Percentiles rank a stretch among this genome's conserved stretches.
phyloP scores from a whole-genome alignment of 2,329 filamentous ascomycete genomes.

The Rosellinia necatrix region DNA sequence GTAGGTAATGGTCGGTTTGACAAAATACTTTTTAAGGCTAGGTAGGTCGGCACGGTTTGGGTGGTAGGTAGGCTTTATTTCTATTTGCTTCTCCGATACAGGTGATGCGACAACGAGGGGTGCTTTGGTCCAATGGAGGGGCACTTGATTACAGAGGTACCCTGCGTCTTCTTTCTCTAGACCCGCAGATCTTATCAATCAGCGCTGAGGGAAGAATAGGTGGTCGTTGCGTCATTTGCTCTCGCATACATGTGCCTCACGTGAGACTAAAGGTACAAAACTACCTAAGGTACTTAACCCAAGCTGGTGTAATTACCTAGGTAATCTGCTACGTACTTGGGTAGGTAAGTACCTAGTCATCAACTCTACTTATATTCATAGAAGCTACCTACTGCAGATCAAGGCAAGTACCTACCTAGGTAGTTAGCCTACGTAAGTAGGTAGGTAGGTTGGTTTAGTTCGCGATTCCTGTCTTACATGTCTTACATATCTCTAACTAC shows the following conservation, averaged over 20 bases:
- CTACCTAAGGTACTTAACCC: too few species aligned
- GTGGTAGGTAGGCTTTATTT: background rate
- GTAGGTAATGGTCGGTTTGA: background rate
- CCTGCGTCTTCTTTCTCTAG: constrained; percentile 3
- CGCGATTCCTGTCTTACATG: too few species aligned
- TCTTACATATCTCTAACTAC: too few species aligned
- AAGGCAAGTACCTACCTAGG: too few species aligned
- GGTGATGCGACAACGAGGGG: constrained; percentile 24
- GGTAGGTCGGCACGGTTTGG: background rate
- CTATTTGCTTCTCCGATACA: constrained; percentile 21
- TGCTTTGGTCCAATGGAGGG: constrained; percentile 37
- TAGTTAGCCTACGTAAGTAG: too few species aligned
- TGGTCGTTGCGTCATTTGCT: constrained; percentile 29
- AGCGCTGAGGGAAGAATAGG: constrained; percentile 21
- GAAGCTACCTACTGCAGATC: too few species aligned
- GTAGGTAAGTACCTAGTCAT: too few species aligned
- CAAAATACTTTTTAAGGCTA: background rate
- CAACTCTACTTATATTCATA: too few species aligned
- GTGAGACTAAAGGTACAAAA: too few species aligned
- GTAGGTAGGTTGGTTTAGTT: too few species aligned
- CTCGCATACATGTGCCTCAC: constrained; percentile 1
- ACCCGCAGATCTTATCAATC: constrained; percentile 15
- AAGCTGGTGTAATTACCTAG: too few species aligned
- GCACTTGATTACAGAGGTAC: constrained; percentile 35
- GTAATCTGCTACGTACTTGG: too few species aligned